Evolutionary conservation across 768 basidiomycete genomes (phyloP), one percentile per base, ranked within the genome.

Genomic region (Suillus brevipes): DNA sequence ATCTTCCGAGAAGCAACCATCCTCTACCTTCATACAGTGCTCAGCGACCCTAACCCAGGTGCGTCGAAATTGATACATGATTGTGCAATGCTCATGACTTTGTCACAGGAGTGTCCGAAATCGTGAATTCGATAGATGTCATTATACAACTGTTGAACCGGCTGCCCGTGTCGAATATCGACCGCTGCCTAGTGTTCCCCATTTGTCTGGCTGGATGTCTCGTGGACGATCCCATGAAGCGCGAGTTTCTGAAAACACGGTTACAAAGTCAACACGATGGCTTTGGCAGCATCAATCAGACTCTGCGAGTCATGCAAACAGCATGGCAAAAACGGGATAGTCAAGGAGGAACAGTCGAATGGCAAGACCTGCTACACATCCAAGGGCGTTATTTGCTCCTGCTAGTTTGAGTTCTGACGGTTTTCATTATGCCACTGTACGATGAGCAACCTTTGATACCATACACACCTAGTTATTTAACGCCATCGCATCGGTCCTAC

Each of bases 11-110:
- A 91, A 76, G 76, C 87, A 6, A 87, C 87, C 14, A 67, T 87
- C 62, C 76, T 92, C 63, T 90, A 90, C 73, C 79, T 93, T 69
- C 84, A 92, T 70, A 89, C 88, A 8, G 81, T 92, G 20, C 75
- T 92, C 63, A 91, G 84, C 70, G 89, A 87, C 62, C 78, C 87
- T 8, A 82, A 85, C 71, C 91, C 91, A 71, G 88, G 91, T 91
- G 77, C 70, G 83, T 73, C 63, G 69, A 66, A 65, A 34, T 52
- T 61, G 45, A 49, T 52, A 38, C 13, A 12, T 38, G 25, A 6
- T 18, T 6, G 16, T 37, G 23, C 45, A 18, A 38, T 50, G 59
- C 62, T 70, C 40, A 71, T n/a, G 20, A 23, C 38, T 62, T 66
- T 55, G 36, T 61, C 62, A 62, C 74, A 91, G 90, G 87, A 70